Evolutionary conservation across 75 land plant genomes (phyloP).

Genomic region (Picea sitchensis): DNA sequence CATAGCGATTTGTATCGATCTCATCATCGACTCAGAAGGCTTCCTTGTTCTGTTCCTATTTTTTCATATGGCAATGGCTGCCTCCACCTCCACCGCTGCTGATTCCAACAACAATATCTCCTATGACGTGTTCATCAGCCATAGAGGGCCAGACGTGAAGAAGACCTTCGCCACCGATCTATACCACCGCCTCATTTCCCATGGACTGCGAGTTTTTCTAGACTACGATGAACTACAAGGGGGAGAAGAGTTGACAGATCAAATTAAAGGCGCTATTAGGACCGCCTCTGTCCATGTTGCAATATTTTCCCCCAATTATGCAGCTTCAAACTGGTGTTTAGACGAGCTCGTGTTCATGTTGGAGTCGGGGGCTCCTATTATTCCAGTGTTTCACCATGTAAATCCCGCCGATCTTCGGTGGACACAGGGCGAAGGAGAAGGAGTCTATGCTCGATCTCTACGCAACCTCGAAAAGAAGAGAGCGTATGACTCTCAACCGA

Average conservation of each 20-base stretch:
- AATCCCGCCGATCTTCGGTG: not conserved
- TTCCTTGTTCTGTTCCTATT: too few relatives aligned
- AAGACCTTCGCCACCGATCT: not conserved
- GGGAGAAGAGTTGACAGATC: not conserved
- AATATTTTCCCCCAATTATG: not conserved
- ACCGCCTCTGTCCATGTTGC: not conserved
- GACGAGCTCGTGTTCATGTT: not conserved
- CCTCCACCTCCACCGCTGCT: too few relatives aligned
- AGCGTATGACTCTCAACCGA: not conserved
- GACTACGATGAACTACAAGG: not conserved
- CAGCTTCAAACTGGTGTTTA: not conserved
- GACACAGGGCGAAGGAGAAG: not conserved
- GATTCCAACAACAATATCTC: too few relatives aligned
- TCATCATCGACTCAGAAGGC: too few relatives aligned
- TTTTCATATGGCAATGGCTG: too few relatives aligned
- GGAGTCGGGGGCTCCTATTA: not conserved
- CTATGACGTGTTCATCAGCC: not conserved
- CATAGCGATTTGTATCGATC: too few relatives aligned
- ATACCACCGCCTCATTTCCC: not conserved
- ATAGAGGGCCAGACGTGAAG: not conserved
- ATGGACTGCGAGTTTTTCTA: not conserved
- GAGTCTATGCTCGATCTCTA: not conserved
- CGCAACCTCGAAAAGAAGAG: not conserved
- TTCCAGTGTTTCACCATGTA: not conserved
- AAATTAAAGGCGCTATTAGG: not conserved